Evolutionary conservation across 176 grass and related monocot genomes (phyloP).

Genomic region (Oryza brachyantha): DNA sequence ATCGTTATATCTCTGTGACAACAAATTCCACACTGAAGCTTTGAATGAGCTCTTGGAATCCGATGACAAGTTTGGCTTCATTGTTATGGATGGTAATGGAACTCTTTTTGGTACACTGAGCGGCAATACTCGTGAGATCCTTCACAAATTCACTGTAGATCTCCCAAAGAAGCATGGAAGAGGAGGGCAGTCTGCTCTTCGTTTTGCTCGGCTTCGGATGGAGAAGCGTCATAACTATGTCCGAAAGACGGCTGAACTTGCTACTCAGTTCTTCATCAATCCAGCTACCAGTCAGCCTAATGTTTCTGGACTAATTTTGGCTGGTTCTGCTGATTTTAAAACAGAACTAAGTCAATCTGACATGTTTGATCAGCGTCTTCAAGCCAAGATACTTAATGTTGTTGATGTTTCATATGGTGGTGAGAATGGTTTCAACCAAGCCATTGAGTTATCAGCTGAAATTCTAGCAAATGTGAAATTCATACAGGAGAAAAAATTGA

Average conservation of each 20-base stretch:
- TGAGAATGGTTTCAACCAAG: conserved; percentile 72
- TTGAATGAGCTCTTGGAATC: conserved; percentile 77
- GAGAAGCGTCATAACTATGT: conserved; percentile 82
- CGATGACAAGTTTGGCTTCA: conserved; percentile 80
- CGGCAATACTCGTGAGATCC: conserved; percentile 70
- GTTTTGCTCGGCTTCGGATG: conserved; percentile 72
- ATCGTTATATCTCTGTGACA: conserved; percentile 71
- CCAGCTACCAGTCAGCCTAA: conserved; percentile 79
- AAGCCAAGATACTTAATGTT: conserved; percentile 73
- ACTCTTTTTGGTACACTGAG: conserved; percentile 73
- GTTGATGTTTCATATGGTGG: conserved; percentile 82
- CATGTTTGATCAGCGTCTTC: conserved; percentile 79
- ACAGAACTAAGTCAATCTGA: conserved; percentile 78
- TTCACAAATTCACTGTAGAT: conserved; percentile 75
- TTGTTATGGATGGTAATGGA: conserved; percentile 79
- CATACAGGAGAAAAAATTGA: conserved; percentile 80
- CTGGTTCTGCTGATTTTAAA: conserved; percentile 78
- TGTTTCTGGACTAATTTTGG: conserved; percentile 70
- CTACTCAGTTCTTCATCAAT: conserved; percentile 79
- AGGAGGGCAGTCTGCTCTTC: conserved; percentile 72
- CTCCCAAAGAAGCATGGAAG: conserved; percentile 79
- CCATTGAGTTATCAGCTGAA: conserved; percentile 74
- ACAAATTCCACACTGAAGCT: conserved; percentile 78
- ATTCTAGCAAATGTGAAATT: conserved; percentile 76
- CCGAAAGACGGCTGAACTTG: conserved; percentile 71